Conservation (phyloP, 129 eudicot genomes). For the Ambrosia artemisiifolia region DNA sequence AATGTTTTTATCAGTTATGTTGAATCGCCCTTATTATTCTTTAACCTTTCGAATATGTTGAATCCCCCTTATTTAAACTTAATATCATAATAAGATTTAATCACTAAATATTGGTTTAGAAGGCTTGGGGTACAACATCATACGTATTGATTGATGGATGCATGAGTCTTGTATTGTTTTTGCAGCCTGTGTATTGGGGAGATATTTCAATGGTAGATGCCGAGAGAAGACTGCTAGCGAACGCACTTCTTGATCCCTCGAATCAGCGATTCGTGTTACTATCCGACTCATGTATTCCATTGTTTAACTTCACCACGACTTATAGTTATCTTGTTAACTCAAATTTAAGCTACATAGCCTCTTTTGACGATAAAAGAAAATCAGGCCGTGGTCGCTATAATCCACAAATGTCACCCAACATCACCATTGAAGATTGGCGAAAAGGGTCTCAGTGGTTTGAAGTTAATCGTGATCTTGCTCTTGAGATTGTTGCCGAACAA, state of each 20-base stretch:
- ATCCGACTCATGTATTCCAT: slow-evolving; percentile 40
- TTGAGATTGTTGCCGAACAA: slow-evolving; percentile 15
- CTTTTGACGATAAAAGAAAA: slow-evolving; percentile 31
- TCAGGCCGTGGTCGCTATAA: slow-evolving; percentile 40
- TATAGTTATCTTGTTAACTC: slow-evolving; percentile 33
- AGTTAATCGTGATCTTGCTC: slow-evolving; percentile 39
- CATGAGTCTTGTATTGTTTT: background rate
- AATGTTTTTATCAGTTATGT: no score
- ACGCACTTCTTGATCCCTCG: slow-evolving; percentile 33
- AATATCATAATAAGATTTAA: no score
- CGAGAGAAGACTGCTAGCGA: slow-evolving; percentile 36
- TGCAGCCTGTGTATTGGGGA: slow-evolving; percentile 43
- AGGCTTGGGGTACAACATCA: no score
- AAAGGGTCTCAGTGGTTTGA: slow-evolving; percentile 24
- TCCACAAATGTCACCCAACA: slow-evolving; percentile 33
- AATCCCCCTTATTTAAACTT: no score
- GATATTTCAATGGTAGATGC: slow-evolving; percentile 42
- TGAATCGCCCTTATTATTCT: no score
- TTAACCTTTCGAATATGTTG: no score
- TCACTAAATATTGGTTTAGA: no score
- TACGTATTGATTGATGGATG: background rate
- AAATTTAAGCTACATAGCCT: slow-evolving; percentile 27
- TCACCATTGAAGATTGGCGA: slow-evolving; percentile 31
- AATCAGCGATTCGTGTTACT: slow-evolving; percentile 40
- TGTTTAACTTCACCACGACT: slow-evolving; percentile 37